Conservation (phyloP, 2,329 filamentous ascomycete genomes). For the Paracoccidioides brasiliensis region DNA sequence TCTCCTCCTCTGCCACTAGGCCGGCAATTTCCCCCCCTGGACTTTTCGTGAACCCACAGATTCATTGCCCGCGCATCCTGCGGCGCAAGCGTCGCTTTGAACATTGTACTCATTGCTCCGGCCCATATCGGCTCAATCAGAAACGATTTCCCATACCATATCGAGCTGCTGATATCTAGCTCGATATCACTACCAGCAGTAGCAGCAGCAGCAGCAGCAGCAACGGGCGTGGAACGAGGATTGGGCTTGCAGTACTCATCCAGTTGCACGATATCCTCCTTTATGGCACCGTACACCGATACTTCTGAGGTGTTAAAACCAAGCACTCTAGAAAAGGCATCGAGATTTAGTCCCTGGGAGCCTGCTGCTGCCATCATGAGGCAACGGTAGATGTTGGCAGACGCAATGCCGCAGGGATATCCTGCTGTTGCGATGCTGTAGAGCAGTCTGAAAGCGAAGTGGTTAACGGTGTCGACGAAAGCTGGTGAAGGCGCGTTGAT, state of each 20-base stretch:
- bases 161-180: background rate
- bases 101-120: background rate
- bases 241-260: conserved; percentile 3
- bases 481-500: background rate
- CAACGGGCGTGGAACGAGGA: background rate
- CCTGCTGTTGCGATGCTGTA: background rate
- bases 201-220: background rate
- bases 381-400: conserved; percentile 6
- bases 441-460: conserved; percentile 4
- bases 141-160: background rate
- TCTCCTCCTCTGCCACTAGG: background rate
- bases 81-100: background rate
- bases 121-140: background rate
- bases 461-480: conserved; percentile 5
- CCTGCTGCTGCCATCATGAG: conserved; percentile 5
- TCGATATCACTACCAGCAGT: background rate
- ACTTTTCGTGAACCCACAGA: background rate
- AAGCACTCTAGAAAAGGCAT: conserved; percentile 1
- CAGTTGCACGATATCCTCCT: background rate
- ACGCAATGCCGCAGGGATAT: background rate
- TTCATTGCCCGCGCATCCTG: conserved; percentile 1
- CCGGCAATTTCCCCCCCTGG: conserved; percentile 2
- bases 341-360: background rate
- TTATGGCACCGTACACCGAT: background rate
- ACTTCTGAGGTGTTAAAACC: background rate